These are phyloP conservation scores for Dactylellina haptotyla DNA, from an alignment of 2,329 filamentous ascomycete species.

Conservation along the genomic window DNA sequence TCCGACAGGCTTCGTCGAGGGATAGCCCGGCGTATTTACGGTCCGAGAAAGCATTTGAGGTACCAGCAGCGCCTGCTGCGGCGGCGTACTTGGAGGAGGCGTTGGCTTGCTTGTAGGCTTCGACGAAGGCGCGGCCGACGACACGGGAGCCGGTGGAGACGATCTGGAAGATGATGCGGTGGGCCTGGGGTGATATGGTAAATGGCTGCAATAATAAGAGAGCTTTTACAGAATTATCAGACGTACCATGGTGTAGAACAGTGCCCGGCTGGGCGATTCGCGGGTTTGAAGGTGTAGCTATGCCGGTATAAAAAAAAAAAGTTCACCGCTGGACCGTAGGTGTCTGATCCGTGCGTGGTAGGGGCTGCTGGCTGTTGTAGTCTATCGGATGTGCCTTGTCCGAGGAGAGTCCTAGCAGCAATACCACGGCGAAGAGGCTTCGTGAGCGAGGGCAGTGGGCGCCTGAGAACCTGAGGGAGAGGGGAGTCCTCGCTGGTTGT, in stretches of 20 bases:
- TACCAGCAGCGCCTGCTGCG: slow-evolving; percentile 66
- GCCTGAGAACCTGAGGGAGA: neutral
- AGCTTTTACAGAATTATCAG: no score
- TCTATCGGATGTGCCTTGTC: neutral
- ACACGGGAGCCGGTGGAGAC: slow-evolving; percentile 90
- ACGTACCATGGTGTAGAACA: slow-evolving; percentile 20
- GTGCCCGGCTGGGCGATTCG: slow-evolving; percentile 22
- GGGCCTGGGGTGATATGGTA: slow-evolving; percentile 71
- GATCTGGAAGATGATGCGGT: slow-evolving; percentile 93
- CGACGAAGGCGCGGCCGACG: slow-evolving; percentile 88
- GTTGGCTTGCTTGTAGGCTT: slow-evolving; percentile 94
- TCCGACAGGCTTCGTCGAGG: slow-evolving; percentile 95
- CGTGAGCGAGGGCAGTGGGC: neutral
- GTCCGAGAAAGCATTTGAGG: slow-evolving; percentile 64
- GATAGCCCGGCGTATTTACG: slow-evolving; percentile 72
- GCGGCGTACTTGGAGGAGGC: slow-evolving; percentile 84
- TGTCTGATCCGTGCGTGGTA: no score
- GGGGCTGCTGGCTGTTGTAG: no score
- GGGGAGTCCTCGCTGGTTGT: no score
- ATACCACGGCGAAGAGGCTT: neutral
- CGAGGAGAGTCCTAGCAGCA: neutral
- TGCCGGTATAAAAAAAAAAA: neutral
- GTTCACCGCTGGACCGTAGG: no score
- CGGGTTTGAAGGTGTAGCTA: slow-evolving; percentile 1
- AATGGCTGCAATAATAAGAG: neutral